Evolutionary conservation across 768 basidiomycete species (phyloP).

Genomic region (Fistulinella prunicolor): DNA sequence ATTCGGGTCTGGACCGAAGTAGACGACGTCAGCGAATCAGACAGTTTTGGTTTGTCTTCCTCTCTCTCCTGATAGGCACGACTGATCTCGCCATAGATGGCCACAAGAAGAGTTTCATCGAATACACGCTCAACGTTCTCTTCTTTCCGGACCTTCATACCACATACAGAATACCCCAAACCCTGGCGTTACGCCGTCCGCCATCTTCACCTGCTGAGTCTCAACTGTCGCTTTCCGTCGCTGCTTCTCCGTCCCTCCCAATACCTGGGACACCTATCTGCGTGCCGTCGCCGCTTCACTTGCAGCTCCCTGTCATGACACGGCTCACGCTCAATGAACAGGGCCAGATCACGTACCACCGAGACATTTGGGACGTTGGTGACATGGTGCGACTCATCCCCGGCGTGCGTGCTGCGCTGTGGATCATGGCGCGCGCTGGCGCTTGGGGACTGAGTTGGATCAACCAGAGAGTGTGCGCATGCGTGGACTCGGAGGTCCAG

Average conservation of each 20-base stretch:
- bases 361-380: slow-evolving; percentile 79
- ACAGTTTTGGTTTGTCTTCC: slow-evolving; percentile 62
- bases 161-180: slow-evolving; percentile 39
- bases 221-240: slow-evolving; percentile 25
- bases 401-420: slow-evolving; percentile 62
- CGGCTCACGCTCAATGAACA: slow-evolving; percentile 78
- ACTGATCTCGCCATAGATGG: slow-evolving; percentile 49
- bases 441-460: slow-evolving; percentile 53
- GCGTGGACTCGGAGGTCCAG: background rate
- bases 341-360: slow-evolving; percentile 75
- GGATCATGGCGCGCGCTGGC: slow-evolving; percentile 62
- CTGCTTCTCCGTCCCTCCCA: slow-evolving; percentile 47
- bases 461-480: slow-evolving; percentile 16
- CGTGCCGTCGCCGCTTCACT: slow-evolving; percentile 68
- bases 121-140: slow-evolving; percentile 76
- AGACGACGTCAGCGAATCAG: slow-evolving; percentile 71
- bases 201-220: slow-evolving; percentile 31
- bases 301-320: slow-evolving; percentile 68
- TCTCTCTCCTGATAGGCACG: background rate
- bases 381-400: slow-evolving; percentile 74
- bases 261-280: slow-evolving; percentile 57
- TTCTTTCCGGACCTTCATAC: slow-evolving; percentile 70
- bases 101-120: slow-evolving; percentile 67
- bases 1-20: slow-evolving; percentile 73
- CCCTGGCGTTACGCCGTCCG: slow-evolving; percentile 34